Percentiles rank a stretch among this genome's conserved stretches.
phyloP scores from a whole-genome alignment of 2,329 filamentous ascomycete species.

The Diaporthe helianthi region DNA sequence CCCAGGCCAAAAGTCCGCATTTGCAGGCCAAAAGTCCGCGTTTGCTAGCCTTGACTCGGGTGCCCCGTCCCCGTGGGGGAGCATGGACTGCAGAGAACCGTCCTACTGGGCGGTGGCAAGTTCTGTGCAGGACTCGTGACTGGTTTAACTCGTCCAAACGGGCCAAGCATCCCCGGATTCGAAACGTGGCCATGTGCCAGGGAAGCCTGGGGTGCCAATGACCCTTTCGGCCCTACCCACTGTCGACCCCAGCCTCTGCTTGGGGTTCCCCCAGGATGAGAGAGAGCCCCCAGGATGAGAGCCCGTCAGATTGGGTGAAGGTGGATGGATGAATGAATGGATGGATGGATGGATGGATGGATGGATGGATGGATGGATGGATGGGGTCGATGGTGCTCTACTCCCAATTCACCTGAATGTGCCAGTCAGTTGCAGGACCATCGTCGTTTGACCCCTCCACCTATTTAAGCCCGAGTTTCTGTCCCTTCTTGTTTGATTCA shows the following conservation, averaged over 20 bases:
- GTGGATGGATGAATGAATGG: neutral
- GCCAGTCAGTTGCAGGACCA: neutral
- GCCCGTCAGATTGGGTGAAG: slow-evolving; percentile 5
- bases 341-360: no score
- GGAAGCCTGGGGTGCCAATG: slow-evolving; percentile 16
- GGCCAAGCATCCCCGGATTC: slow-evolving; percentile 25
- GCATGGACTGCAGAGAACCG: neutral
- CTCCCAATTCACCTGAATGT: neutral
- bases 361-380: neutral
- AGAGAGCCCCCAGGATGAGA: slow-evolving; percentile 13
- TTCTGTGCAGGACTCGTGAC: slow-evolving; percentile 11
- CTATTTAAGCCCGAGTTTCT: neutral
- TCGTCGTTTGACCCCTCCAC: neutral
- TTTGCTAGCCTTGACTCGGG: slow-evolving; percentile 19
- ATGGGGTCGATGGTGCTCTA: neutral
- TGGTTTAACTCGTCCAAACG: neutral
- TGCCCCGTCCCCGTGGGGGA: slow-evolving; percentile 20
- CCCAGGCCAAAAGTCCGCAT: slow-evolving; percentile 12
- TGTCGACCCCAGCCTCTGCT: slow-evolving; percentile 9
- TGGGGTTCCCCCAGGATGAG: slow-evolving; percentile 13
- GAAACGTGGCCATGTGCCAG: slow-evolving; percentile 27
- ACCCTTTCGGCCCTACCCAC: slow-evolving; percentile 27
- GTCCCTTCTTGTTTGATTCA: neutral
- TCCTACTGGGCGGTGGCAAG: slow-evolving; percentile 20
- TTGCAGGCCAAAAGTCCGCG: no score